Conservation (phyloP, 805 yeast species). For the Alloascoidea africana region DNA sequence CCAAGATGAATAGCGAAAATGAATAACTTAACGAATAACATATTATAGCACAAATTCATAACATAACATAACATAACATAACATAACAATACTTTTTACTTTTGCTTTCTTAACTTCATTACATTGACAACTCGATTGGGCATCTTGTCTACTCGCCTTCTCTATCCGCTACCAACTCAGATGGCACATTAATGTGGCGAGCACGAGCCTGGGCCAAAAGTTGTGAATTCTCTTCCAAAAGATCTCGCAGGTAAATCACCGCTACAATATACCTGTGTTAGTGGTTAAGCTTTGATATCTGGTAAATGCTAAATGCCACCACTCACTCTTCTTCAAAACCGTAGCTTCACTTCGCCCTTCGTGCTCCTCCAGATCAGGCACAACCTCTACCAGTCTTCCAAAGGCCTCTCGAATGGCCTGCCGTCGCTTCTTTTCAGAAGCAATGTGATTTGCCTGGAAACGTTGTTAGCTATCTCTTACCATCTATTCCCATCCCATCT, state of each 20-base stretch:
- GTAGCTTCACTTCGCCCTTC: slow-evolving; percentile 74
- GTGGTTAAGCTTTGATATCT: not conserved
- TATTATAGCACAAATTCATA: too few relatives aligned
- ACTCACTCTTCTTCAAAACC: slow-evolving; percentile 40
- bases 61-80: too few relatives aligned
- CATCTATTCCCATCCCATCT: not conserved
- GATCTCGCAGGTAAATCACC: slow-evolving; percentile 15
- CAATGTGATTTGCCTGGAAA: slow-evolving; percentile 60
- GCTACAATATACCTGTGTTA: slow-evolving; percentile 9
- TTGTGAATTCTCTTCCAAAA: slow-evolving; percentile 15
- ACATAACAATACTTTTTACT: too few relatives aligned
- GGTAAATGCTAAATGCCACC: not conserved
- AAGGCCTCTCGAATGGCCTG: slow-evolving; percentile 75
- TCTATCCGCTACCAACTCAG: slow-evolving; percentile 3
- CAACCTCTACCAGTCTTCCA: slow-evolving; percentile 55
- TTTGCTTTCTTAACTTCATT: too few relatives aligned
- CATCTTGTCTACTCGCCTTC: too few relatives aligned
- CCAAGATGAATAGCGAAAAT: too few relatives aligned
- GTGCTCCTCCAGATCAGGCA: slow-evolving; percentile 53
- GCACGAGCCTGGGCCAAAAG: slow-evolving; percentile 12
- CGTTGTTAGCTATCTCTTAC: slow-evolving; percentile 3
- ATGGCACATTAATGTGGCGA: slow-evolving; percentile 7
- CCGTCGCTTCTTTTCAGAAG: slow-evolving; percentile 77
- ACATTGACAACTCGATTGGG: too few relatives aligned
- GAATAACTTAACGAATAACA: too few relatives aligned